These are phyloP conservation scores for Rhinocladiella mackenziei DNA, from an alignment of 2,329 filamentous ascomycete genomes.

Conservation along the genomic window DNA sequence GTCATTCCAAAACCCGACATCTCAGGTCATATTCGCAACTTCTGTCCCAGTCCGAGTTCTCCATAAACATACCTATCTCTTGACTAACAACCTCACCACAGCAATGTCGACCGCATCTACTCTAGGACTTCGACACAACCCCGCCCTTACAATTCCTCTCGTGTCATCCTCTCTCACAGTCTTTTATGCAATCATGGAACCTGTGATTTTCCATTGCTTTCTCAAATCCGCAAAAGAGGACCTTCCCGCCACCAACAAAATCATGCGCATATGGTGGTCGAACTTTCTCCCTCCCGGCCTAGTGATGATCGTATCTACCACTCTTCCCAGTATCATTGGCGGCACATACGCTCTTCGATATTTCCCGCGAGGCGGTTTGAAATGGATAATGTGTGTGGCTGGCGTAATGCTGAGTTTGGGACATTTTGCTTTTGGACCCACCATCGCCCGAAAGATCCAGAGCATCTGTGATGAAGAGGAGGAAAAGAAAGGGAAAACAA, in stretches of 20 bases:
- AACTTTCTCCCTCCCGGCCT: slow-evolving; percentile 10
- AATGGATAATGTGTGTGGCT: slow-evolving; percentile 14
- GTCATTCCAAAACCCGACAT: no score
- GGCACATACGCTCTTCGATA: slow-evolving; percentile 10
- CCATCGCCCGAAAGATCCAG: slow-evolving; percentile 11
- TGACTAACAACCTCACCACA: no score
- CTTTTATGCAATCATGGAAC: slow-evolving; percentile 16
- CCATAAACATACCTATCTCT: background rate
- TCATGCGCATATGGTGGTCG: slow-evolving; percentile 13
- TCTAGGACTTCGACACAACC: slow-evolving; percentile 11
- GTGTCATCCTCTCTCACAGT: slow-evolving; percentile 19
- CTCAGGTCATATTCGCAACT: no score
- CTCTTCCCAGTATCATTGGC: slow-evolving; percentile 9
- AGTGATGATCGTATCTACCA: slow-evolving; percentile 7
- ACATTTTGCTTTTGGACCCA: slow-evolving; percentile 15
- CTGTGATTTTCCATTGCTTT: slow-evolving; percentile 13
- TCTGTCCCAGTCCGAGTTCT: no score
- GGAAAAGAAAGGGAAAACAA: slow-evolving; percentile 14
- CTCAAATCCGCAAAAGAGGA: slow-evolving; percentile 14
- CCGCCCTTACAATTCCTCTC: slow-evolving; percentile 13
- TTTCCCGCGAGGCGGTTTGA: slow-evolving; percentile 5
- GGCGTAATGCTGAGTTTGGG: slow-evolving; percentile 10
- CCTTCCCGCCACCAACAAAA: slow-evolving; percentile 4
- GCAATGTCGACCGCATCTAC: slow-evolving; percentile 14
- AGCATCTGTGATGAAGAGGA: slow-evolving; percentile 17